Percentiles rank a stretch among this genome's conserved stretches.
Evolutionary conservation across 495 filamentous ascomycete genomes (phyloP).

Genomic region (Beverwykella pulmonaria): DNA sequence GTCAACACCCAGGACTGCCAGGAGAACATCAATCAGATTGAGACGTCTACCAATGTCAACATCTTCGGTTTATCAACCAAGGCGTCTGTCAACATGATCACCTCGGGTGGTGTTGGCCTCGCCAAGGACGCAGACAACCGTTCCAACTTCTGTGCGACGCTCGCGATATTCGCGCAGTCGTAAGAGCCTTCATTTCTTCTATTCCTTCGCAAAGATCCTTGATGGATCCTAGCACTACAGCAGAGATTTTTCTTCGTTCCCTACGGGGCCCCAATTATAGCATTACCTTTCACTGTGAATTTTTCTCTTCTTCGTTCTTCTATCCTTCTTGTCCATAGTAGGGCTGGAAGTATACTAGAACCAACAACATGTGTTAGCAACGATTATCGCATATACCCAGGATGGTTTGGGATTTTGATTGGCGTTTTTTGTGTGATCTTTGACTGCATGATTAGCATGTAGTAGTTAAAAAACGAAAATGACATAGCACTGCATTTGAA

Average conservation of each 20-base stretch:
- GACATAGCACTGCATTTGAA: conserved; percentile 22
- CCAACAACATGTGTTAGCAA: conserved; percentile 7
- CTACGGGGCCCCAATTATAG: conserved; percentile 1
- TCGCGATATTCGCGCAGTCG: conserved; percentile 36
- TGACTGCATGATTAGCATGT: not conserved
- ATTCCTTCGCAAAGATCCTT: too few relatives aligned
- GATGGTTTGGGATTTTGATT: not conserved
- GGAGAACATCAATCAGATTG: conserved; percentile 81
- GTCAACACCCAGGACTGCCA: conserved; percentile 77
- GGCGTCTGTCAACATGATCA: conserved; percentile 84
- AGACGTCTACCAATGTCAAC: conserved; percentile 64
- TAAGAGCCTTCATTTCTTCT: conserved; percentile 1
- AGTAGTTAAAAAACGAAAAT: too few relatives aligned
- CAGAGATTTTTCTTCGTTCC: conserved; percentile 24
- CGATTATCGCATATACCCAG: conserved; percentile 14
- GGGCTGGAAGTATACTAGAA: conserved; percentile 1
- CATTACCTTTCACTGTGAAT: not conserved
- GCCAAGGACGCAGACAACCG: conserved; percentile 43
- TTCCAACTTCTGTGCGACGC: conserved; percentile 45
- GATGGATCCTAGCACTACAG: conserved; percentile 1
- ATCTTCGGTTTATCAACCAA: conserved; percentile 85
- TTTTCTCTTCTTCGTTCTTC: not conserved
- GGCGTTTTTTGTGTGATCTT: not conserved
- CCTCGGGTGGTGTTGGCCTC: conserved; percentile 46
- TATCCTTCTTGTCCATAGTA: not conserved